Conservation (phyloP, 805 yeast genomes). For the Candida ipomoeae region DNA sequence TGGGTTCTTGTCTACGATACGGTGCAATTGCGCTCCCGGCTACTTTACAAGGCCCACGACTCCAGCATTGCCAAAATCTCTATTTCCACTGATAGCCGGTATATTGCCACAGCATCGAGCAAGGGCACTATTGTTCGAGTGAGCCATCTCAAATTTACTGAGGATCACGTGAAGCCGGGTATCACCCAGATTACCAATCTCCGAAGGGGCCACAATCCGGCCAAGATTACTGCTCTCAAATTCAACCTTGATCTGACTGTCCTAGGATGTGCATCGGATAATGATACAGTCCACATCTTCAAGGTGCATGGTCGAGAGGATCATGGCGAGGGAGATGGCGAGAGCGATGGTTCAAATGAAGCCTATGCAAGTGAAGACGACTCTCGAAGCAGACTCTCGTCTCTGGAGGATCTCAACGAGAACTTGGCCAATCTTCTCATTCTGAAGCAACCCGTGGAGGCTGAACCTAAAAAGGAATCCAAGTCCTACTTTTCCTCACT, state of each 20-base stretch:
- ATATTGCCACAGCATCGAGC: conserved; percentile 39
- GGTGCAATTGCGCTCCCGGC: conserved; percentile 26
- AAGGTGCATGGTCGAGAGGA: conserved; percentile 14
- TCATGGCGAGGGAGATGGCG: background rate
- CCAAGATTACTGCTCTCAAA: conserved; percentile 30
- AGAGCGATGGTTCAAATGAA: conserved; percentile 11
- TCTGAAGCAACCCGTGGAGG: conserved; percentile 16
- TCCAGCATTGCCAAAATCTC: conserved; percentile 31
- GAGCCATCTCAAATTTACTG: conserved; percentile 18
- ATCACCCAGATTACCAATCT: conserved; percentile 31
- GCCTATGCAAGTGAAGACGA: conserved; percentile 16
- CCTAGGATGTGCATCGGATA: conserved; percentile 39
- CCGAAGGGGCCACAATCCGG: conserved; percentile 39
- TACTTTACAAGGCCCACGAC: conserved; percentile 39
- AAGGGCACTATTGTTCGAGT: conserved; percentile 43
- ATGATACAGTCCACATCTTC: conserved; percentile 41
- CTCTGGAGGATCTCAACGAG: conserved; percentile 40
- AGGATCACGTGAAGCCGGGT: conserved; percentile 1
- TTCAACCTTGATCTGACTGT: conserved; percentile 32
- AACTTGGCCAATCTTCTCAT: conserved; percentile 37
- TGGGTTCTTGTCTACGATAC: conserved; percentile 42
- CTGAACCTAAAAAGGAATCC: conserved; percentile 11
- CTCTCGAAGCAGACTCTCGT: conserved; percentile 20
- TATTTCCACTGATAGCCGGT: conserved; percentile 23
- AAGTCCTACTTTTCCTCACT: conserved; percentile 19